A percentile compares a stretch with the other conserved stretches of the same genome.
Conservation (phyloP, 2,329 filamentous ascomycete species). For the Fusarium sp. region DNA sequence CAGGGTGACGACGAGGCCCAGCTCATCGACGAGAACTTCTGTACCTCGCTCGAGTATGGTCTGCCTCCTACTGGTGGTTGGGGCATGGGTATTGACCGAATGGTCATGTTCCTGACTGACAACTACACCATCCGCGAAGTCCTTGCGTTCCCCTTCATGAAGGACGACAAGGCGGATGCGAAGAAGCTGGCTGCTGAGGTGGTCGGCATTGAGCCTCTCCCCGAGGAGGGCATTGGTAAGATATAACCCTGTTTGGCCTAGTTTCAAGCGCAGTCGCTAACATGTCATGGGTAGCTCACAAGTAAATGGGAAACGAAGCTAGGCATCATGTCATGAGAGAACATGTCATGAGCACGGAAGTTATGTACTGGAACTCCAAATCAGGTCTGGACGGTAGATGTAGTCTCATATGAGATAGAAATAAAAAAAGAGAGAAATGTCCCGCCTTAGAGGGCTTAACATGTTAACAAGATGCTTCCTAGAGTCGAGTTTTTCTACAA, state of each 20-base stretch:
- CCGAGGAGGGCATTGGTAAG: conserved; percentile 44
- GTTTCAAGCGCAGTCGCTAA: conserved; percentile 14
- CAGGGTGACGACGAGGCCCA: conserved; percentile 98
- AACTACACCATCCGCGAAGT: conserved; percentile 96
- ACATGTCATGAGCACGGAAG: conserved; percentile 13
- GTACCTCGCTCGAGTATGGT: conserved; percentile 85
- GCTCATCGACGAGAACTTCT: conserved; percentile 94
- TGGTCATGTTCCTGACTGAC: conserved; percentile 95
- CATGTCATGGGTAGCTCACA: conserved; percentile 31
- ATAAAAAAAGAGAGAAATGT: conserved; percentile 22
- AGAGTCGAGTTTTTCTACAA: conserved; percentile 34
- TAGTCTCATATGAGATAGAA: conserved; percentile 24
- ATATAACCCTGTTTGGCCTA: neutral
- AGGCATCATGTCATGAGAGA: neutral
- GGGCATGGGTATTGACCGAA: conserved; percentile 93
- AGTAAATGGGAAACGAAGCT: conserved; percentile 28
- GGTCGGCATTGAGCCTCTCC: conserved; percentile 41
- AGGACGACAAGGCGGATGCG: conserved; percentile 68
- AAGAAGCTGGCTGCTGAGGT: conserved; percentile 52
- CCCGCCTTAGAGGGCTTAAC: conserved; percentile 16
- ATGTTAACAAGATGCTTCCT: conserved; percentile 17
- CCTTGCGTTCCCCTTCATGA: conserved; percentile 97
- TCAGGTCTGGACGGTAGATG: conserved; percentile 10
- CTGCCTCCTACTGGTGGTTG: conserved; percentile 94
- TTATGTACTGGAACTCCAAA: conserved; percentile 42